phyloP scores from a whole-genome alignment of 495 filamentous ascomycete species.

The Massariosphaeria phaeospora region DNA sequence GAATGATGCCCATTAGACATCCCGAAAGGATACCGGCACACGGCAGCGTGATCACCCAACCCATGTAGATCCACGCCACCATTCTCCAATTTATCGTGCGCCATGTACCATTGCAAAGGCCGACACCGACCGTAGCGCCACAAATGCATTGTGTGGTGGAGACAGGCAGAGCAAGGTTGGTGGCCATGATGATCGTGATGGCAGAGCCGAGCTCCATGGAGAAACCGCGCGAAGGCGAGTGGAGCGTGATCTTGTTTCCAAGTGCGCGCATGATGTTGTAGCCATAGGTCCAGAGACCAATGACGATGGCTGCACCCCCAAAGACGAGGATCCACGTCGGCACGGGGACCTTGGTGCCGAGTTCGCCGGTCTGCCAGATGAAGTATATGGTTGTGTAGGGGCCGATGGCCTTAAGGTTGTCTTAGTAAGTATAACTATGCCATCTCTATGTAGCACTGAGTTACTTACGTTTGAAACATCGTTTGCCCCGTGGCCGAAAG shows the following conservation, averaged over 20 bases:
- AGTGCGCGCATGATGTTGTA: conserved; percentile 64
- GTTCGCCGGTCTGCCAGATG: conserved; percentile 55
- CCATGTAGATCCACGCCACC: conserved; percentile 49
- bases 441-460: not conserved
- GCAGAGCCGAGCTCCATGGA: conserved; percentile 63
- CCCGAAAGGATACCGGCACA: conserved; percentile 56
- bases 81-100: conserved; percentile 58
- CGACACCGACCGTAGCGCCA: conserved; percentile 38
- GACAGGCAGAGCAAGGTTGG: conserved; percentile 52
- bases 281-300: conserved; percentile 58
- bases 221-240: conserved; percentile 56
- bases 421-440: not conserved
- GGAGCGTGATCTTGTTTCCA: conserved; percentile 64
- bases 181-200: conserved; percentile 59
- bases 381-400: conserved; percentile 65
- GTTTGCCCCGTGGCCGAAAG: conserved; percentile 74
- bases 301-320: conserved; percentile 47
- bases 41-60: conserved; percentile 60
- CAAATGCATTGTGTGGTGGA: conserved; percentile 37
- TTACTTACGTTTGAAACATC: conserved; percentile 56
- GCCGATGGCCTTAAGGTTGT: conserved; percentile 50
- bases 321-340: conserved; percentile 48
- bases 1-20: conserved; percentile 52
- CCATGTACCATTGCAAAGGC: conserved; percentile 38
- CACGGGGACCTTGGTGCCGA: conserved; percentile 48